Evolutionary conservation across 148 eudicot species (phyloP).

Genomic region (Rhododendron henanense): DNA sequence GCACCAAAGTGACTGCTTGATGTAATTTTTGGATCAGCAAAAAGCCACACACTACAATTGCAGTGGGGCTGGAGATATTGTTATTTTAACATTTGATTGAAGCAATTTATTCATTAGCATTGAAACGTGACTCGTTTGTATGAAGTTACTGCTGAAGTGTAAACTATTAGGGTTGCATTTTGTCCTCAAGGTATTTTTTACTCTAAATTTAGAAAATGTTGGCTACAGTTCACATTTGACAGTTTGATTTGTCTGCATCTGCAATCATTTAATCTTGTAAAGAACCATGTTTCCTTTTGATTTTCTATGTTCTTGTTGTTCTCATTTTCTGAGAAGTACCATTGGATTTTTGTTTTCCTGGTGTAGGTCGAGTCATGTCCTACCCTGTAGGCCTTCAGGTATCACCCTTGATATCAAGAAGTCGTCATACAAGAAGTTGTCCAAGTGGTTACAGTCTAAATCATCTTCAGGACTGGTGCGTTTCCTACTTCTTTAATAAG

Average conservation of each 20-base stretch:
- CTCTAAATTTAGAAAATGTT: neutral
- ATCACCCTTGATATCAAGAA: constrained; percentile 77
- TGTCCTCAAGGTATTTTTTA: neutral
- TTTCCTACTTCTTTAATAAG: neutral
- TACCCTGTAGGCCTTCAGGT: constrained; percentile 88
- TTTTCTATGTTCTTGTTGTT: neutral
- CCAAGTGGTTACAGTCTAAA: constrained; percentile 91
- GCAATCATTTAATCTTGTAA: neutral
- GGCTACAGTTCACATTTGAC: neutral
- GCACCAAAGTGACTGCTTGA: neutral
- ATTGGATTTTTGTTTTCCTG: constrained; percentile 20
- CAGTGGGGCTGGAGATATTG: neutral
- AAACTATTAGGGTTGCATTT: neutral
- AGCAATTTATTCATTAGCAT: neutral
- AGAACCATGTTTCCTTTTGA: neutral
- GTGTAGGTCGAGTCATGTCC: constrained; percentile 81
- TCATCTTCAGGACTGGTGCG: constrained; percentile 69
- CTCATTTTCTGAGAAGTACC: neutral
- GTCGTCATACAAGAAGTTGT: constrained; percentile 87
- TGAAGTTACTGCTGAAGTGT: neutral
- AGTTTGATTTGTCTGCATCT: constrained; percentile 1
- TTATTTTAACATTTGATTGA: neutral
- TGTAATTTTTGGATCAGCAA: neutral
- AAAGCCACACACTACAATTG: neutral
- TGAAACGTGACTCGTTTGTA: neutral